Percentiles rank a stretch among this genome's conserved stretches.
phyloP scores from a whole-genome alignment of 169 alveolate species.

The Theileria parva region DNA sequence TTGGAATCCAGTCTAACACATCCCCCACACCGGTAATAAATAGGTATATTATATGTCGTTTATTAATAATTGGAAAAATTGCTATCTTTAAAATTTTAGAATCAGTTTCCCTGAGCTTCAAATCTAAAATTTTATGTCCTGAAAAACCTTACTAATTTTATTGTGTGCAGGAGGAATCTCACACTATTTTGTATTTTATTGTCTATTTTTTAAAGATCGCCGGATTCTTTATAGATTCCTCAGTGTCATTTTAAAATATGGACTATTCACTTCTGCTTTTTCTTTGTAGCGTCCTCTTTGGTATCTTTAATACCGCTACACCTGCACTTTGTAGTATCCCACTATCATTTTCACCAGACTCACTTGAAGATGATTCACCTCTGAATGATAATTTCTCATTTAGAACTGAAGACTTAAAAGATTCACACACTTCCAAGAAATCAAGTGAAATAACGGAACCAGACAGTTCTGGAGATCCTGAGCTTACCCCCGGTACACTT shows the following conservation, averaged over 20 bases:
- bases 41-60: conserved; percentile 11
- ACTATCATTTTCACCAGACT: neutral
- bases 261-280: conserved; percentile 7
- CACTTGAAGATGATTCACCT: neutral
- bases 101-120: neutral
- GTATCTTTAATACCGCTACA: neutral
- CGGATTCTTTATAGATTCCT: conserved; percentile 20
- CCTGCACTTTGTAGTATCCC: conserved; percentile 8
- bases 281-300: neutral
- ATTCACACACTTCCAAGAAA: neutral
- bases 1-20: conserved; percentile 24
- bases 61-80: neutral
- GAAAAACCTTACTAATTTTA: neutral
- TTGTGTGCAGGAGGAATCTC: conserved; percentile 36
- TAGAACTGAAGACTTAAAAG: neutral
- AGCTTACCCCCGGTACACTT: neutral
- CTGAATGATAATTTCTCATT: neutral
- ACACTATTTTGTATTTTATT: conserved; percentile 18
- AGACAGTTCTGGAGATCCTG: conserved; percentile 15
- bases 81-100: neutral
- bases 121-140: conserved; percentile 4
- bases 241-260: conserved; percentile 1
- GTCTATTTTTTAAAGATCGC: conserved; percentile 14
- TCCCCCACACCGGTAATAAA: conserved; percentile 29
- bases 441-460: conserved; percentile 3